Conservation (phyloP, 179 eudicot species). For the Silene coronaria region DNA sequence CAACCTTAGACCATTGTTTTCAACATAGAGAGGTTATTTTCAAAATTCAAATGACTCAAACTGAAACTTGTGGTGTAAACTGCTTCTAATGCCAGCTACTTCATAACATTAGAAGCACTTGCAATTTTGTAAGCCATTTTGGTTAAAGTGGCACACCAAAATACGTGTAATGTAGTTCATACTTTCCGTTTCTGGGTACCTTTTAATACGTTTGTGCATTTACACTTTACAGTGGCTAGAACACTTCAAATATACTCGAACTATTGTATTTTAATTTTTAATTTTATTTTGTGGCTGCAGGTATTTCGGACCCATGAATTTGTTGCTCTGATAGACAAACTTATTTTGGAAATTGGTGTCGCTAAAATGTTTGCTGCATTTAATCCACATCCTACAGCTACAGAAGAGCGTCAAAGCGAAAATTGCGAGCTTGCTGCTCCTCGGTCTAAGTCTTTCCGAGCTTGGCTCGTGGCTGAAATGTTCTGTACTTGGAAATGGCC, state of each 20-base stretch:
- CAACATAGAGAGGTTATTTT: background rate
- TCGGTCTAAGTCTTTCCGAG: slow-evolving; percentile 43
- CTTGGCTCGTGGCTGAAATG: slow-evolving; percentile 93
- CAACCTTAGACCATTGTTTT: background rate
- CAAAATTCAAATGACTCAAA: background rate
- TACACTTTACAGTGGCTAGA: background rate
- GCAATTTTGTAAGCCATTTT: no score
- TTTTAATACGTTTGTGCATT: background rate
- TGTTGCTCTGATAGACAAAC: slow-evolving; percentile 64
- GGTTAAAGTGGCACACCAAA: background rate
- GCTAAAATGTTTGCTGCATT: slow-evolving; percentile 46
- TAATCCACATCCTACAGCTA: slow-evolving; percentile 22
- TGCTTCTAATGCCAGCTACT: background rate
- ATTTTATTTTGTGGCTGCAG: slow-evolving; percentile 37
- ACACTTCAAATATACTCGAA: background rate
- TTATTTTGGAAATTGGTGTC: slow-evolving; percentile 58
- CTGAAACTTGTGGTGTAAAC: background rate
- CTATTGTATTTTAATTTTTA: background rate
- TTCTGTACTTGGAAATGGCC: slow-evolving; percentile 94
- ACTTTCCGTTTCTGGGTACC: background rate
- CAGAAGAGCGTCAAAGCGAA: slow-evolving; percentile 32
- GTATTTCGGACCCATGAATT: slow-evolving; percentile 38
- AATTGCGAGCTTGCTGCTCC: slow-evolving; percentile 19
- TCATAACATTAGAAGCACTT: background rate
- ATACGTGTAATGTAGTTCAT: background rate